Percentiles rank a stretch among this genome's conserved stretches.
Evolutionary conservation across 2,329 filamentous ascomycete genomes (phyloP).

Genomic region (Elsinoe australis): DNA sequence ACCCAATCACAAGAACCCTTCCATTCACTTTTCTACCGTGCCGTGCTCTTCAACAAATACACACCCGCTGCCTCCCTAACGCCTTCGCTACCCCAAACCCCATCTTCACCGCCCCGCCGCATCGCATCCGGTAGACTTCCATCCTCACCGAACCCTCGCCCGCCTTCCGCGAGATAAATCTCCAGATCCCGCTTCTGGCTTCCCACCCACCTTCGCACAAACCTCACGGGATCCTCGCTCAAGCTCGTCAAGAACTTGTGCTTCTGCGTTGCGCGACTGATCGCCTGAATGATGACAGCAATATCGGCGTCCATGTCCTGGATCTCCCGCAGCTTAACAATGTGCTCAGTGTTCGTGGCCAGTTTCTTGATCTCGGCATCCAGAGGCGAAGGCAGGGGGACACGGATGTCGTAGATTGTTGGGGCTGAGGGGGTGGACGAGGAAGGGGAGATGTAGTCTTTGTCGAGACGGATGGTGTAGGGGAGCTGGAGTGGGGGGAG

Average conservation of each 20-base stretch:
- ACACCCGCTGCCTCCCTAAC: conserved; percentile 56
- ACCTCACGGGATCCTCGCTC: conserved; percentile 71
- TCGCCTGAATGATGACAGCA: conserved; percentile 71
- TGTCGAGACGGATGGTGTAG: conserved; percentile 90
- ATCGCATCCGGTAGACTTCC: conserved; percentile 56
- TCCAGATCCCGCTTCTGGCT: conserved; percentile 88
- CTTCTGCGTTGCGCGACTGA: conserved; percentile 79
- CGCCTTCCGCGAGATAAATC: conserved; percentile 74
- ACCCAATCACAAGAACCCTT: background rate
- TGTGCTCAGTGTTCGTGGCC: conserved; percentile 37
- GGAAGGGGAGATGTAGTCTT: conserved; percentile 45
- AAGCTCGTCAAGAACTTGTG: conserved; percentile 78
- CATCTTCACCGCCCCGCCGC: conserved; percentile 54
- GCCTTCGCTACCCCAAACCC: conserved; percentile 55
- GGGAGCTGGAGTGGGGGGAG: conserved; percentile 74
- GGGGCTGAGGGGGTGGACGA: conserved; percentile 55
- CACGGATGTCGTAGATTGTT: conserved; percentile 83
- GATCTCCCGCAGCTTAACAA: conserved; percentile 67
- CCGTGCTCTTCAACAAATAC: conserved; percentile 44
- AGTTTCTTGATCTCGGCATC: conserved; percentile 53
- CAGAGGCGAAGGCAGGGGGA: conserved; percentile 76
- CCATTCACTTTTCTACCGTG: conserved; percentile 10
- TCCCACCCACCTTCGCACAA: conserved; percentile 79
- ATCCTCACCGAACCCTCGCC: conserved; percentile 46
- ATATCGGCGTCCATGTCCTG: conserved; percentile 74